These are phyloP conservation scores for Cordyceps militaris DNA, from an alignment of 2,329 filamentous ascomycete genomes.

Conservation along the genomic window DNA sequence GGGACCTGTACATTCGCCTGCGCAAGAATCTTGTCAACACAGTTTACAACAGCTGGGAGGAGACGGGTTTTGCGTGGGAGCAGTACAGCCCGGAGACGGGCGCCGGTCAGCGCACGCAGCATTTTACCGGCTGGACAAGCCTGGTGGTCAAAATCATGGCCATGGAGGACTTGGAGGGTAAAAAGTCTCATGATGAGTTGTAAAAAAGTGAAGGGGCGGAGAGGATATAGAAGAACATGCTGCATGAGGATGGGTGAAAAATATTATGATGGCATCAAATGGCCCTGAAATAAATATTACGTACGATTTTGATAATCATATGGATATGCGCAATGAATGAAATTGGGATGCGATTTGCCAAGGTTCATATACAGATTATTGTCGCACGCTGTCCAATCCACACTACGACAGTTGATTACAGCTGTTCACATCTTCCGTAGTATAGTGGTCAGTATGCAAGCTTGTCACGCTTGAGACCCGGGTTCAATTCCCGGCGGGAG, in stretches of 20 bases:
- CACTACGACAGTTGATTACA: constrained; percentile 14
- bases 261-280: not conserved
- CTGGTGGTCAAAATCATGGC: constrained; percentile 95
- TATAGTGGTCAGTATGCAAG: constrained; percentile 20
- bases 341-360: not conserved
- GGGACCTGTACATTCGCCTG: constrained; percentile 67
- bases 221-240: constrained; percentile 16
- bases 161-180: constrained; percentile 63
- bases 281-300: not conserved
- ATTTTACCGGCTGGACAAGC: constrained; percentile 99
- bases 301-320: not conserved
- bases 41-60: constrained; percentile 78
- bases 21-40: constrained; percentile 83
- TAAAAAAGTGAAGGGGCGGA: constrained; percentile 20
- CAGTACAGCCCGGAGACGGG: constrained; percentile 95
- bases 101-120: constrained; percentile 87
- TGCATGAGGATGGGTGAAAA: not conserved
- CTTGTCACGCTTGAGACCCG: constrained; percentile 20
- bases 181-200: constrained; percentile 39
- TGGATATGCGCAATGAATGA: not conserved
- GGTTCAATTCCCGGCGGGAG: constrained; percentile 20
- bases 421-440: constrained; percentile 15
- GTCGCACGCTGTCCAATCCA: not conserved
- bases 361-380: not conserved
- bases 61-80: constrained; percentile 96